phyloP scores from a whole-genome alignment of 1,284 basidiomycete genomes.

The Peniophora sp. region DNA sequence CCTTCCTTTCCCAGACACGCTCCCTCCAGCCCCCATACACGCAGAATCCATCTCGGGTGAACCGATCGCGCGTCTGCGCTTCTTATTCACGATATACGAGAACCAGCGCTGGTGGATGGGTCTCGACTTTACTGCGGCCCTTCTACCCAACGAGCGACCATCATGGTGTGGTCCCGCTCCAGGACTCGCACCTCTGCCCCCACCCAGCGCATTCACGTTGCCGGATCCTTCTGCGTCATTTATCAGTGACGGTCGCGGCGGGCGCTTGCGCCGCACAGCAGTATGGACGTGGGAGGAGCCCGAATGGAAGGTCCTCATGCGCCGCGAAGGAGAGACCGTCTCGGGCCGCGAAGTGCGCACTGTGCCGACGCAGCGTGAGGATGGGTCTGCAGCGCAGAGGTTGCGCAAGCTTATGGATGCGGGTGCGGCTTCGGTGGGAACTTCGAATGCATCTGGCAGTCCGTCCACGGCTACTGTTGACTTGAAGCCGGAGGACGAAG shows the following conservation, averaged over 20 bases:
- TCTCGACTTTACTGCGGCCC: constrained; percentile 87
- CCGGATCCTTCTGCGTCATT: constrained; percentile 44
- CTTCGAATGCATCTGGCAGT: constrained; percentile 32
- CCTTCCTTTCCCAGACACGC: constrained; percentile 34
- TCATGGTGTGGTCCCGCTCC: constrained; percentile 68
- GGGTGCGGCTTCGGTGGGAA: constrained; percentile 26
- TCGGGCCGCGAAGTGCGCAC: constrained; percentile 50
- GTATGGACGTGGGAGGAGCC: constrained; percentile 83
- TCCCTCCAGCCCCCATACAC: constrained; percentile 11
- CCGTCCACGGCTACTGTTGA: constrained; percentile 6
- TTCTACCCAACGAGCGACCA: constrained; percentile 85
- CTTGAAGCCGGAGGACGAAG: constrained; percentile 17
- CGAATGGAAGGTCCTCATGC: constrained; percentile 76
- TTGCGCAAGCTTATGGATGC: constrained; percentile 36
- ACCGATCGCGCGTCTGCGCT: constrained; percentile 42
- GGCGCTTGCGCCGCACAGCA: constrained; percentile 61
- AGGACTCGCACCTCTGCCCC: constrained; percentile 45
- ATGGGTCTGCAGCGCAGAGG: constrained; percentile 24
- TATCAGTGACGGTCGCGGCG: constrained; percentile 35
- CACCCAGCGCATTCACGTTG: constrained; percentile 57
- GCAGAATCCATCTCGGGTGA: constrained; percentile 10
- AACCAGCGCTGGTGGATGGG: constrained; percentile 96
- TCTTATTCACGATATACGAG: constrained; percentile 84
- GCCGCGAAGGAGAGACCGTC: constrained; percentile 37
- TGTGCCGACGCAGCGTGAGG: constrained; percentile 44